These are phyloP conservation scores for Metschnikowia drakensbergensis DNA, from an alignment of 805 yeast genomes.

Conservation along the genomic window DNA sequence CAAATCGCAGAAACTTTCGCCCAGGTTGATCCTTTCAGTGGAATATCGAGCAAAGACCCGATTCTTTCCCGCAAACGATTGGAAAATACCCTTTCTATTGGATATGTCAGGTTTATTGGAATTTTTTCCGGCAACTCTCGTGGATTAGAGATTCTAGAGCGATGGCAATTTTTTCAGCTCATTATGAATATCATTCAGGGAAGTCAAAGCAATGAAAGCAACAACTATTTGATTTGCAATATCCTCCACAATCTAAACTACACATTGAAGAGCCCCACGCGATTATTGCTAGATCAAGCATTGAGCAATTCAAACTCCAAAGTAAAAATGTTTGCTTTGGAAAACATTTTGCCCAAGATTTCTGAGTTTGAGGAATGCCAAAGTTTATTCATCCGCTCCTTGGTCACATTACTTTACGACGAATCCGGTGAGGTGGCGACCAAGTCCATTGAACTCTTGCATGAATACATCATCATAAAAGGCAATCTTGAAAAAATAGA, in stretches of 20 bases:
- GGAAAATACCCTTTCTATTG: slow-evolving; percentile 61
- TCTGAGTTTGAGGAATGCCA: slow-evolving; percentile 33
- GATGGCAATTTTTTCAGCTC: slow-evolving; percentile 83
- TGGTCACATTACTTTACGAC: slow-evolving; percentile 72
- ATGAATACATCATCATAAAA: slow-evolving; percentile 17
- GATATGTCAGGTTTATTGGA: slow-evolving; percentile 79
- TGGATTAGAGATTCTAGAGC: slow-evolving; percentile 68
- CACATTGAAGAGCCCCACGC: slow-evolving; percentile 57
- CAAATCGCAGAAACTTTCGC: slow-evolving; percentile 89
- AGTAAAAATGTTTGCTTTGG: slow-evolving; percentile 56
- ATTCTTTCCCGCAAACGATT: slow-evolving; percentile 60
- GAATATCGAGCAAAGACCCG: slow-evolving; percentile 69
- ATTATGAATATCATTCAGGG: slow-evolving; percentile 64
- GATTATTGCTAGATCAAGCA: slow-evolving; percentile 63
- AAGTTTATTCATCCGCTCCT: slow-evolving; percentile 48
- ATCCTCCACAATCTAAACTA: slow-evolving; percentile 63
- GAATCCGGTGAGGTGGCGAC: slow-evolving; percentile 24
- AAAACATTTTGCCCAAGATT: slow-evolving; percentile 43
- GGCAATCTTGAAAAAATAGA: slow-evolving; percentile 40
- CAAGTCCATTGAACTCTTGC: slow-evolving; percentile 21
- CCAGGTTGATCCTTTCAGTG: slow-evolving; percentile 77
- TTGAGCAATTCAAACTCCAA: slow-evolving; percentile 50
- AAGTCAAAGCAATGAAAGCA: slow-evolving; percentile 25
- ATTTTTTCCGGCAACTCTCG: slow-evolving; percentile 53
- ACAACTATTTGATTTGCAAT: slow-evolving; percentile 51